Base-by-base conservation (phyloP, 768 basidiomycete genomes). In the Tylopilus rubrobrunneus region DNA sequence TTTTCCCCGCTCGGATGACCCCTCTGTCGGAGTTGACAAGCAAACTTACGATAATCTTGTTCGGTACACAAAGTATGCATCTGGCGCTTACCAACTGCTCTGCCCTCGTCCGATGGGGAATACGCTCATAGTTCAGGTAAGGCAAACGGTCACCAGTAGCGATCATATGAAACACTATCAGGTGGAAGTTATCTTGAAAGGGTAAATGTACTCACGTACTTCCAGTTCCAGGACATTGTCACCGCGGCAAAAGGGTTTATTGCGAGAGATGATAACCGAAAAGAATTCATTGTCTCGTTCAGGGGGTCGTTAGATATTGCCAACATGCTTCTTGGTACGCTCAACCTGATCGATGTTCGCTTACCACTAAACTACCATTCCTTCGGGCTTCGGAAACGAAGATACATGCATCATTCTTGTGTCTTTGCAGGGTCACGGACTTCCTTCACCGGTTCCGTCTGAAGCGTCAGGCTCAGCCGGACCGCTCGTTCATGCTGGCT, bases 61-160 rank as follows among this genome's bases (percentile, higher is more conserved):
- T 52, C 70, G 67, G 14, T 80, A 76, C 57, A 71, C 75, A 1
- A 78, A 77, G 59, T 82, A 79, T 57, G 74, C 80, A 7, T 81
- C 79, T 7, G 77, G 78, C 2, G 73, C 73, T 17, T 80, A 81
- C 56, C 78, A 77, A 49, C 49, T 66, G 25, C 34, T 78, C 7
- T 81, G 79, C 52, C 76, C 74, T 5, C 65, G 67, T 10, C 81
- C 81, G n/a, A 62, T 80, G 54, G 79, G 81, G 3, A 78, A 73
- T 36, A 68, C 56, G 7, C 71, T 81, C 37, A 55, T 82, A 28
- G 39, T 56, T n/a, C 59, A 70, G 62, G 80, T 79, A 34, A 49
- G 74, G 8, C 7, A 7, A 7, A 31, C 7, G 63, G 29, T 21
- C 7, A 47, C 19, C n/a, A 10, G 17, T 19, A 7, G 39, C 7